Evolutionary conservation across 139 green algal species (phyloP).

Genomic region (Asterochloris erici): DNA sequence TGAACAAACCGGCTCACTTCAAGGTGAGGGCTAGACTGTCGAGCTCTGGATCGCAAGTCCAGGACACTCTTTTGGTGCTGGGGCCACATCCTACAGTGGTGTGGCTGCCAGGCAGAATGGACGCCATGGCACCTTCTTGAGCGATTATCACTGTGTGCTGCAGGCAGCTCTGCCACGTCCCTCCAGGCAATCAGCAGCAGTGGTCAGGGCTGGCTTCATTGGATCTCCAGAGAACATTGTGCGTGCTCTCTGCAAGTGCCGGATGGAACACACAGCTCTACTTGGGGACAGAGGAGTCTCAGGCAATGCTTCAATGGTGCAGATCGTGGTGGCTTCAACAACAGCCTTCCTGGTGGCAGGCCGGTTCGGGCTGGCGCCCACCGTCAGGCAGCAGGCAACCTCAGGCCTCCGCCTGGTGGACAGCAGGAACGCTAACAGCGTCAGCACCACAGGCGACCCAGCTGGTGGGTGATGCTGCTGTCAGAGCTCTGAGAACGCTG

Average conservation of each 20-base stretch:
- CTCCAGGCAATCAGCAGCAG: not conserved
- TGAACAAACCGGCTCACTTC: no score
- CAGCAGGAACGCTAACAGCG: slow-evolving; percentile 45
- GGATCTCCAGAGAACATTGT: slow-evolving; percentile 17
- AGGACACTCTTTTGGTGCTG: no score
- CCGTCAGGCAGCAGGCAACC: slow-evolving; percentile 68
- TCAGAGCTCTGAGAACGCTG: not conserved
- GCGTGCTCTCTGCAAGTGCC: not conserved
- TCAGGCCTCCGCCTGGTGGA: slow-evolving; percentile 76
- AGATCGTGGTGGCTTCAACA: slow-evolving; percentile 92
- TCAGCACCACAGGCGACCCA: slow-evolving; percentile 71
- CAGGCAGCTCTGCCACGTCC: not conserved
- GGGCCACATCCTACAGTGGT: no score
- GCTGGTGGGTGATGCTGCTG: slow-evolving; percentile 30
- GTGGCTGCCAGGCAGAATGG: no score
- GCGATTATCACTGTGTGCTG: not conserved
- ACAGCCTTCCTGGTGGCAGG: slow-evolving; percentile 72
- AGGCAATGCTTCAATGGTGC: slow-evolving; percentile 2
- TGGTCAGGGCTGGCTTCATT: slow-evolving; percentile 9
- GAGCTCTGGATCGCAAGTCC: no score
- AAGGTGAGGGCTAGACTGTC: no score
- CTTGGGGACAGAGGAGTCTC: no score
- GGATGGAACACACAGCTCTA: no score
- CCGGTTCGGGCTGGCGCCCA: slow-evolving; percentile 89
- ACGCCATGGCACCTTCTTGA: not conserved